A percentile compares a stretch with the other conserved stretches of the same genome.
phyloP scores from a whole-genome alignment of 2,329 filamentous ascomycete species.

The Fusarium tuaranense region DNA sequence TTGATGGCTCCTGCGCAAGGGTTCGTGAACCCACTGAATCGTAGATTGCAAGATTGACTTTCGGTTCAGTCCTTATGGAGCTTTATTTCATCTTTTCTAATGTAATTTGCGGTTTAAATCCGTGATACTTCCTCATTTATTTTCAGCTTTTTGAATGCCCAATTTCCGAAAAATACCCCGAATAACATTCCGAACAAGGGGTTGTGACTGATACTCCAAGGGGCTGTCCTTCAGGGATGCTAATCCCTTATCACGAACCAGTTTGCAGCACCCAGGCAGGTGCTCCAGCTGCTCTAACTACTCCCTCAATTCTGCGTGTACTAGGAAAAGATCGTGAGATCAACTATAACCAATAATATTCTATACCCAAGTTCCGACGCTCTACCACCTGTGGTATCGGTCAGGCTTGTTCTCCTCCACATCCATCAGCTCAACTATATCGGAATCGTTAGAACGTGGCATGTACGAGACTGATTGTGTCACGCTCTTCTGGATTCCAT shows the following conservation, averaged over 20 bases:
- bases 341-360: not conserved
- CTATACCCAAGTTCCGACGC: not conserved
- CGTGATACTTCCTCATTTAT: not conserved
- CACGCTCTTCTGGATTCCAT: constrained; percentile 2
- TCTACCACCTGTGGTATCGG: not conserved
- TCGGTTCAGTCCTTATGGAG: not conserved
- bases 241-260: not conserved
- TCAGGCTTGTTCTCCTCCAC: constrained; percentile 1
- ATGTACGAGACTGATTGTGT: constrained; percentile 1
- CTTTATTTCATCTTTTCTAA: not conserved
- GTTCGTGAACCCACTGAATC: constrained; percentile 2
- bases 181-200: not conserved
- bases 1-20: not conserved
- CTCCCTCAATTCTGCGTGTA: not conserved
- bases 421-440: constrained; percentile 2
- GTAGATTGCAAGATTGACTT: not conserved
- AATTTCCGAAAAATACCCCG: not conserved
- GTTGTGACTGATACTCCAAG: not conserved
- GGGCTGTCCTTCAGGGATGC: not conserved
- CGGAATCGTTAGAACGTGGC: not conserved
- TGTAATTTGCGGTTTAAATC: not conserved
- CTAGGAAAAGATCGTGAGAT: not conserved
- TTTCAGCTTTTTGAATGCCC: not conserved
- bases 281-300: not conserved
- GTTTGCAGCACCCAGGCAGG: not conserved